Base-by-base conservation (phyloP, 305 asterid genomes). In the Fraxinus velutina region DNA sequence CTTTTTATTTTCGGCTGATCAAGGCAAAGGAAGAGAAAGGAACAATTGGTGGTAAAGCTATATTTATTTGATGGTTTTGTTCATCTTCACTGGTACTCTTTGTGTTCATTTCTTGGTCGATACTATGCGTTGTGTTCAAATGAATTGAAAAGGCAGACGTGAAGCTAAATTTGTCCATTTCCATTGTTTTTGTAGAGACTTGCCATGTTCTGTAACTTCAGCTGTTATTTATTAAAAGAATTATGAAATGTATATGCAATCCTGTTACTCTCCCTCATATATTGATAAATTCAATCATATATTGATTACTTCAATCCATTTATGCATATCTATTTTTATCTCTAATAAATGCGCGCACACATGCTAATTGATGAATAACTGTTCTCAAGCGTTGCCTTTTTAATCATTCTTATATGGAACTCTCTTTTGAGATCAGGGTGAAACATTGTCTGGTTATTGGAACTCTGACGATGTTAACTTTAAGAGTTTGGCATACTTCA, bases 401-500 rank as follows among this genome's bases (percentile, higher is more conserved):
- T 57, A 57, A 17, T 57, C 68, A 57, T 30, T 68, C 30, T 73
- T 33, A 37, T 19, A 44, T 74, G 19, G 27, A 80, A 57, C 80
- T 55, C 82, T 39, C 66, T 78, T 80, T 73, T 79, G 55, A 79
- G 79, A 21, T 74, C 88, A 96, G 98, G 86, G 86, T 77, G 97
- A 90, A 79, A 81, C 86, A 33, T 79, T 85, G 68, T 90, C 94
- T 81, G 85, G 83, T 76, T 88, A 88, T 83, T 89, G 90, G 88
- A 87, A 87, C 87, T 78, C 86, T 83, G 94, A 89, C 76, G 88
- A 85, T 85, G 92, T 90, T 52, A 89, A 85, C 87, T 90, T 96
- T 87, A 87, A 88, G 91, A 90, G 97, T 88, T 85, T 96, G 85
- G 92, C 66, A 44, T 96, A 96, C 90, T 94, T 96, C 89, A 88